These are phyloP conservation scores for Tremella mesenterica DNA, from an alignment of 768 basidiomycete genomes.

Conservation along the genomic window DNA sequence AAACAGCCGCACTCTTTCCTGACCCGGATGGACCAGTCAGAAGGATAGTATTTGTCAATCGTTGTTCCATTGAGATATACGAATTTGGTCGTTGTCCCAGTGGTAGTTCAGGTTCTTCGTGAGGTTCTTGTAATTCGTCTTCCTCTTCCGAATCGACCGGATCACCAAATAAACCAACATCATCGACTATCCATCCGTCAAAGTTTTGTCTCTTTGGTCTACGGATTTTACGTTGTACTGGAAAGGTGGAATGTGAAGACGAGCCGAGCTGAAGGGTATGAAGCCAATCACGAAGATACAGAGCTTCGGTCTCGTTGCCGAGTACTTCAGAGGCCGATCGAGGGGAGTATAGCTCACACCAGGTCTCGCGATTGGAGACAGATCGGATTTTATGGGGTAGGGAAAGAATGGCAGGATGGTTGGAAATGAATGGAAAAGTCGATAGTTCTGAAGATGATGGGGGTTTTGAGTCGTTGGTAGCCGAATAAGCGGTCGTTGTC, in stretches of 20 bases:
- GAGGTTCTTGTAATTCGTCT: conserved; percentile 13
- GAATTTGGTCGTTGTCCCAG: conserved; percentile 10
- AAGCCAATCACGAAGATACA: conserved; percentile 43
- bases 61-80: conserved; percentile 19
- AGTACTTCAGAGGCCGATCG: conserved; percentile 30
- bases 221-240: conserved; percentile 36
- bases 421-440: neutral
- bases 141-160: conserved; percentile 9
- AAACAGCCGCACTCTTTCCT: conserved; percentile 87
- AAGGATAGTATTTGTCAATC: conserved; percentile 76
- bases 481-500: neutral
- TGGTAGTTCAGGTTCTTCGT: conserved; percentile 13
- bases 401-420: conserved; percentile 20
- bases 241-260: conserved; percentile 2
- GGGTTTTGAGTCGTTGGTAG: neutral
- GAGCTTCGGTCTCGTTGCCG: conserved; percentile 39
- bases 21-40: conserved; percentile 70
- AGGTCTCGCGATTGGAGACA: conserved; percentile 24
- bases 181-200: conserved; percentile 44
- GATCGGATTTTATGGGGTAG: neutral
- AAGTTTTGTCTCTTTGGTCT: conserved; percentile 11
- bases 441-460: neutral
- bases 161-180: conserved; percentile 30
- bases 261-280: conserved; percentile 31
- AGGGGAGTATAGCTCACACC: conserved; percentile 42